These are phyloP conservation scores for Lyophyllum shimeji DNA, from an alignment of 768 basidiomycete genomes.

Conservation along the genomic window DNA sequence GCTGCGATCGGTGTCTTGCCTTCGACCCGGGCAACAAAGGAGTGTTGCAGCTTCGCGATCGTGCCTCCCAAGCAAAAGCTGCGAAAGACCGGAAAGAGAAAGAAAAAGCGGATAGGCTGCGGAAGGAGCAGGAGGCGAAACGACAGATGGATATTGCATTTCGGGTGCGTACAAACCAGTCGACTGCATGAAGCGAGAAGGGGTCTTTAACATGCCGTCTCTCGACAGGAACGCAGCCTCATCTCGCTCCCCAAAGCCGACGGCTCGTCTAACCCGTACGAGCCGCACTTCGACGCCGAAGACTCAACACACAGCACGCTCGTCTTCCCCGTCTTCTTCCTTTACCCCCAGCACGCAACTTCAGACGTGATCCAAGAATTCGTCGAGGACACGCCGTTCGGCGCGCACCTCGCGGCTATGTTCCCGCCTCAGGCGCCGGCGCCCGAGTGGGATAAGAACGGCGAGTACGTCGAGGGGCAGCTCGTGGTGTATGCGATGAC, in stretches of 20 bases:
- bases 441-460: conserved; percentile 75
- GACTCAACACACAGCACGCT: conserved; percentile 60
- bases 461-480: conserved; percentile 62
- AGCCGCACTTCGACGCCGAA: conserved; percentile 66
- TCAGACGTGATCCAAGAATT: conserved; percentile 90
- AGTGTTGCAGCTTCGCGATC: conserved; percentile 48
- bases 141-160: conserved; percentile 57
- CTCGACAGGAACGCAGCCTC: conserved; percentile 69
- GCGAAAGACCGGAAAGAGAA: conserved; percentile 51
- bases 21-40: conserved; percentile 59
- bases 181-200: not conserved
- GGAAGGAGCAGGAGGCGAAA: conserved; percentile 52
- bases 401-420: conserved; percentile 74
- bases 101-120: conserved; percentile 48
- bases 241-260: conserved; percentile 53
- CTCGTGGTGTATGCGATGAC: conserved; percentile 88
- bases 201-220: not conserved
- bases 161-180: conserved; percentile 44
- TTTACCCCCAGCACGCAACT: conserved; percentile 88
- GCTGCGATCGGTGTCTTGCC: conserved; percentile 65
- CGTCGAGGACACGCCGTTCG: conserved; percentile 81
- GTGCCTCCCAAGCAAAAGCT: conserved; percentile 43
- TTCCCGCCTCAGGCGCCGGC: conserved; percentile 70
- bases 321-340: conserved; percentile 85
- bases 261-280: conserved; percentile 53